These are phyloP conservation scores for Dryas drummondii DNA, from an alignment of 306 rosid genomes.

Conservation along the genomic window DNA sequence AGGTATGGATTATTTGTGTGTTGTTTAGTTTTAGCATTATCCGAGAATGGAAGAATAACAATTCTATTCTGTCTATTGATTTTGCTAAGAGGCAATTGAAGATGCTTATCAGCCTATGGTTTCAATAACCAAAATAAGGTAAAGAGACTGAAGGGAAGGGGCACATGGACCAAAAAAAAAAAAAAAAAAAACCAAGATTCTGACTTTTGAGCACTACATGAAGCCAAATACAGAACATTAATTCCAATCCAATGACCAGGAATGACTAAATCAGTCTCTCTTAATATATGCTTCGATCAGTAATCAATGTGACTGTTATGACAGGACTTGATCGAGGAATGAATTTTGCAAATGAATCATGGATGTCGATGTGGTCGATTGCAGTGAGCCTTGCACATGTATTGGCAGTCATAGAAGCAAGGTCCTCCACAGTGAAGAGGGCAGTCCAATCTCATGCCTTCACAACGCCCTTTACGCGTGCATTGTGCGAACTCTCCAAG, in stretches of 20 bases:
- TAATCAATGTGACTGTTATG: not conserved
- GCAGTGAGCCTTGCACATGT: constrained; percentile 86
- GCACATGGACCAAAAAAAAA: no score
- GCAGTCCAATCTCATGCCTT: constrained; percentile 77
- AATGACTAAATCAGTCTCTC: not conserved
- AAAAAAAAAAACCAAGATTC: no score
- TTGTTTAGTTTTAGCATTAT: constrained; percentile 2
- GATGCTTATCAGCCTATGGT: no score
- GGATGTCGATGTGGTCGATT: constrained; percentile 15
- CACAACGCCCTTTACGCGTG: constrained; percentile 60
- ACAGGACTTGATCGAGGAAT: not conserved
- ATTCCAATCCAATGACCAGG: no score
- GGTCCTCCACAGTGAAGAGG: constrained; percentile 92
- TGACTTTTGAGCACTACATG: no score
- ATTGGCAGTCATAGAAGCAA: constrained; percentile 81
- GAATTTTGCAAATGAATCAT: not conserved
- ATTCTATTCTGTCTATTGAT: no score
- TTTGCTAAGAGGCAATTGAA: no score
- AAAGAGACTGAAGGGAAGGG: no score
- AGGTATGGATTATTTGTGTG: constrained; percentile 40
- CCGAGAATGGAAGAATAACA: no score
- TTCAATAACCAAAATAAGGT: no score
- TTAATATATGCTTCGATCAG: not conserved
- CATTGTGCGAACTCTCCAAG: constrained; percentile 79
- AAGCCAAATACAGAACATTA: no score